Evolutionary conservation across 441 rosid genomes (phyloP), one percentile per base, ranked within the genome.

Genomic region (Gossypium davidsonii): DNA sequence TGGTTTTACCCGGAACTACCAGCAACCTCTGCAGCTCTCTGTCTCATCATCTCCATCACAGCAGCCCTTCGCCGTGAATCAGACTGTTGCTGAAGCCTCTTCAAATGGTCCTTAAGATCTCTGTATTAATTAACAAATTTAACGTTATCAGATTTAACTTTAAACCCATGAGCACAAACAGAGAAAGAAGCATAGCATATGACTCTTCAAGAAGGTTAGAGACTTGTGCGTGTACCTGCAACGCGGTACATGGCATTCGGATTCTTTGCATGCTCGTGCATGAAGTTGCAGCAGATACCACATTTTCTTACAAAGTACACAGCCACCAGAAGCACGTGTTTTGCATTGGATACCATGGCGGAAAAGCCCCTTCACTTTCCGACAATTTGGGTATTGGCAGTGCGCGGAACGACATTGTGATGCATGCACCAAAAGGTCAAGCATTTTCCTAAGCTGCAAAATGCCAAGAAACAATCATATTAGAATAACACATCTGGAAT

Each of bases 1-100:
- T 65, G 68, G 12, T 51, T 66, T 91, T 81, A 91, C 63, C 92
- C 90, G 0, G 92, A 80, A 78, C 76, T 85, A 58, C 87, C 90
- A 75, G 85, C 98, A 65, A 96, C 97, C 81, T 96, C 98, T 14
- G 98, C 97, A 74, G 98, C 98, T 83, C 99, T 87, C 82, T 96
- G 98, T 79, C 99, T 91, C 99, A 96, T 93, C 99, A 96, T 96
- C 87, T 96, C 98, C 97, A 90, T 96, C 74, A 96, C 99, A 71
- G 99, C 99, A 73, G 98, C 98, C 83, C 99, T 88, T 4, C 99
- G 88, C 59, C 99, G 84, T 56, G 99, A 91, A 85, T 96, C 99
- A 63, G 99, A 91, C 83, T 96, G 99, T 83, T 96, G 99, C 79
- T 93, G 98, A 72, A 90, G 83, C 82, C 98, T 89, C 84, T 97